These are phyloP conservation scores for Spinellus fusiger DNA, from an alignment of 192 early-diverging fungal genomes.

Conservation along the genomic window DNA sequence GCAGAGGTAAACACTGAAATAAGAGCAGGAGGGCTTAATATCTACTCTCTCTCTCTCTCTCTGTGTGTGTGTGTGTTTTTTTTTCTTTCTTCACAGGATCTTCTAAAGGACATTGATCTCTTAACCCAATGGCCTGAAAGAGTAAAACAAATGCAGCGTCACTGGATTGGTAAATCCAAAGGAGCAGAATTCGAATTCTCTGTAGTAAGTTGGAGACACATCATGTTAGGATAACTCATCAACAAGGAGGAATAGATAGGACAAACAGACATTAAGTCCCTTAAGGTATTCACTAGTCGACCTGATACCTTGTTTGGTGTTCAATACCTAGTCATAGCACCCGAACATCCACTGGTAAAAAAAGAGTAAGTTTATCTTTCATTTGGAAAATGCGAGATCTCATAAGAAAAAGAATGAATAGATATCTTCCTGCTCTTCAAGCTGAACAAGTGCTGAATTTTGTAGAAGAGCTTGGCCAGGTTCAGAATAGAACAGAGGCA, in stretches of 20 bases:
- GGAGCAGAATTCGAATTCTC: slow-evolving; percentile 70
- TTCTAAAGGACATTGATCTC: slow-evolving; percentile 68
- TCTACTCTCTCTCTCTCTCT: neutral
- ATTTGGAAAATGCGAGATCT: neutral
- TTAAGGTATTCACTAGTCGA: slow-evolving; percentile 72
- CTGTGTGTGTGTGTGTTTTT: too few species aligned
- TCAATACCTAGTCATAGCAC: slow-evolving; percentile 60
- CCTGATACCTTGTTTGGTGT: slow-evolving; percentile 77
- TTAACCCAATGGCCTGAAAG: slow-evolving; percentile 83
- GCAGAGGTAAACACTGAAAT: slow-evolving; percentile 54
- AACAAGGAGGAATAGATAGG: neutral
- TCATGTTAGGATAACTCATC: neutral
- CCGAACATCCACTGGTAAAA: slow-evolving; percentile 46
- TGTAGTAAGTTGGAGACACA: slow-evolving; percentile 23
- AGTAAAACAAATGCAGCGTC: slow-evolving; percentile 82
- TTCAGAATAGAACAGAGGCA: slow-evolving; percentile 25
- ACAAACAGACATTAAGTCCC: neutral
- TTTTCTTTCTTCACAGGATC: slow-evolving; percentile 28
- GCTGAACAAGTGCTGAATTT: slow-evolving; percentile 22
- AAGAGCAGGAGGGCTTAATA: neutral
- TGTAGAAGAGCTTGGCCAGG: slow-evolving; percentile 16
- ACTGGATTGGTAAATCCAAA: slow-evolving; percentile 90
- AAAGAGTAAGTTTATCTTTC: slow-evolving; percentile 15
- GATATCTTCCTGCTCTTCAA: slow-evolving; percentile 15
- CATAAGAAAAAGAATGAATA: neutral